Base-by-base conservation (phyloP, 2,329 filamentous ascomycete species). In the Grosmannia serpens region DNA sequence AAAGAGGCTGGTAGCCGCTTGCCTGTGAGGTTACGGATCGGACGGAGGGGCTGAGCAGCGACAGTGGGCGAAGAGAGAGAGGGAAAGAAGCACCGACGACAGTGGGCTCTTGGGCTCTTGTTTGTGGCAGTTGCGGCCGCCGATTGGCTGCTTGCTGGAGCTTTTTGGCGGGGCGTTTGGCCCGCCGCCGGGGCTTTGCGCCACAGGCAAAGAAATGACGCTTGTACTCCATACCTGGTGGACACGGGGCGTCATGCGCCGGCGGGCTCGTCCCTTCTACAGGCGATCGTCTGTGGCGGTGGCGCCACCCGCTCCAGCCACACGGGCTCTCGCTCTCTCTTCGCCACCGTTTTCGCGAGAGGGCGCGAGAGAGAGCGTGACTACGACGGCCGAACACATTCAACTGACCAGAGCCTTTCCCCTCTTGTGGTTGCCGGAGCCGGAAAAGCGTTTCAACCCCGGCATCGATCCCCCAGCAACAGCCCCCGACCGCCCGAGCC, bases 41-140 rank as follows among this genome's bases (percentile, higher is more conserved):
- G 35, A 55, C 53, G 53, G 53, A 55, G 53, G 53, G 53, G 53
- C 53, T 55, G 33, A 27, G 52, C 35, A 41, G 33, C 33, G 33
- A 26, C 33, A 31, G 24, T 17, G 13, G 26, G 27, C 49, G 49
- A 29, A 15, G 15, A 41, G 33, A 33, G 35, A 15, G 13, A 29
- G 50, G 26, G 27, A 29, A 33, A 24, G 31, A 53, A 20, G 22
- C 29, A 17, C 17, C 31, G 51, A 31, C n/a, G 51, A n/a, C 17
- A 3, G 15, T 35, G 50, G 26, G 29, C 20, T 4, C 5, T 17
- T 15, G 17, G n/a, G n/a, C n/a, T n/a, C n/a, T n/a, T n/a, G 10
- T 38, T n/a, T 44, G 17, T 44, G 41, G 8, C 17, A 44, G 17
- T 20, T 44, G 20, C 41, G 20, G 20, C 17, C 41, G 20, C 41